Conservation (phyloP, 2,329 filamentous ascomycete species). For the Aspergillus pseudoviridinutans region DNA sequence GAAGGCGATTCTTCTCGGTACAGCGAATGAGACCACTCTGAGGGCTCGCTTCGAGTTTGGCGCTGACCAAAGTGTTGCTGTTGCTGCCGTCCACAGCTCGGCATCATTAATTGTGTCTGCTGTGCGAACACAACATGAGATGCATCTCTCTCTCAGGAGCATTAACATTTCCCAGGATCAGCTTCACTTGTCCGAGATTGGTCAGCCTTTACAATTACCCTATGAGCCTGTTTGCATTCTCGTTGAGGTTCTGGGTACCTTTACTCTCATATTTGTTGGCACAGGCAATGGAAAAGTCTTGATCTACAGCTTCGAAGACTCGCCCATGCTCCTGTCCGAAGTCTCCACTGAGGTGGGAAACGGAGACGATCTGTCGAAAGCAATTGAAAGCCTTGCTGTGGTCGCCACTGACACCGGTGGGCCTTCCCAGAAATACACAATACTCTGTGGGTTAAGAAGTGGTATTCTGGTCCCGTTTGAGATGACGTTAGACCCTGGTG, state of each 20-base stretch:
- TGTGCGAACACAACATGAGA: conserved; percentile 20
- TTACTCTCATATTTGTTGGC: conserved; percentile 36
- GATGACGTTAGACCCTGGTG: conserved; percentile 20
- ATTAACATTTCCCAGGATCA: conserved; percentile 14
- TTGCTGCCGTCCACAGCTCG: conserved; percentile 27
- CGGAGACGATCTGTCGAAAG: conserved; percentile 28
- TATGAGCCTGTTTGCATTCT: conserved; percentile 37
- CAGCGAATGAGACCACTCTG: conserved; percentile 16
- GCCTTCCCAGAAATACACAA: conserved; percentile 13
- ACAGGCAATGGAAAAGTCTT: conserved; percentile 36
- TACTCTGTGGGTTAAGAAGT: conserved; percentile 46
- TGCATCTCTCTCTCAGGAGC: conserved; percentile 27
- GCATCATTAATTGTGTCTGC: conserved; percentile 27
- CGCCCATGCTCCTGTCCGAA: conserved; percentile 20
- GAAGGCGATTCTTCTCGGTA: conserved; percentile 30
- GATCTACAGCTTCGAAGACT: conserved; percentile 25
- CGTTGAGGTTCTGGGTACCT: conserved; percentile 24
- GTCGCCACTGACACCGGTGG: conserved; percentile 18
- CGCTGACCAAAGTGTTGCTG: conserved; percentile 20
- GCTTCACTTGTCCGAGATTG: conserved; percentile 20
- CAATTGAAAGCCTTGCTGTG: conserved; percentile 32
- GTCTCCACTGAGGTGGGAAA: conserved; percentile 19
- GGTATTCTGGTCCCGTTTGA: conserved; percentile 40
- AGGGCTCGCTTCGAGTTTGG: conserved; percentile 21
- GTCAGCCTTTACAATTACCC: conserved; percentile 20